phyloP scores from a whole-genome alignment of 352 stramenopile species.

The Pythium volutum region DNA sequence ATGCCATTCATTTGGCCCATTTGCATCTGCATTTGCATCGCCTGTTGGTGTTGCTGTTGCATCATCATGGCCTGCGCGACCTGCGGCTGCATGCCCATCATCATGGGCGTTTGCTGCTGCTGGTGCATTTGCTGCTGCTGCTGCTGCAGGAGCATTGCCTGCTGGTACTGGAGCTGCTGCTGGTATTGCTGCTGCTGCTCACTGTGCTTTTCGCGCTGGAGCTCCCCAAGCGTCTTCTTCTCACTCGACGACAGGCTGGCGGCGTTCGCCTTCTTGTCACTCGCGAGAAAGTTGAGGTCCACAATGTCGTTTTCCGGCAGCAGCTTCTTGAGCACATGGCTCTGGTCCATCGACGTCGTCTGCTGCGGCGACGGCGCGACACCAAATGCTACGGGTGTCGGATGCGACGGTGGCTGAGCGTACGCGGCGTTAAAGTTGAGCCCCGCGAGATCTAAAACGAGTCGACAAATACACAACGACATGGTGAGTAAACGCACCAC shows the following conservation, averaged over 20 bases:
- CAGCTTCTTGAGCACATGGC: slow-evolving; percentile 40
- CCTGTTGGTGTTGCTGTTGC: slow-evolving; percentile 28
- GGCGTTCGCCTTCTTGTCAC: no score
- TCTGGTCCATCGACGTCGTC: not conserved
- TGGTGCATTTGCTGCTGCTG: slow-evolving; percentile 27
- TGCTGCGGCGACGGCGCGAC: slow-evolving; percentile 9
- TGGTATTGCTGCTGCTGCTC: slow-evolving; percentile 34
- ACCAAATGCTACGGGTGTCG: slow-evolving; percentile 15
- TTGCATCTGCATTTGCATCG: slow-evolving; percentile 38
- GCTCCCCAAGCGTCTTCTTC: slow-evolving; percentile 48
- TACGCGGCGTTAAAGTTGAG: slow-evolving; percentile 38
- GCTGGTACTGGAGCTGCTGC: slow-evolving; percentile 2
- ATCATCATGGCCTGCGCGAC: slow-evolving; percentile 28
- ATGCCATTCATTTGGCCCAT: slow-evolving; percentile 33
- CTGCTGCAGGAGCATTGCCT: slow-evolving; percentile 27
- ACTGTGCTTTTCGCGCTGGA: slow-evolving; percentile 43
- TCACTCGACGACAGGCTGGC: no score
- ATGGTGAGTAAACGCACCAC: no score
- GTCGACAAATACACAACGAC: no score
- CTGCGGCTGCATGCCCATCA: slow-evolving; percentile 22
- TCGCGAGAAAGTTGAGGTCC: slow-evolving; percentile 49
- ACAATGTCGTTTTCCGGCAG: slow-evolving; percentile 70
- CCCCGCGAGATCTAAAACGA: slow-evolving; percentile 52
- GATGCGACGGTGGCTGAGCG: slow-evolving; percentile 4
- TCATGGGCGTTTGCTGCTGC: slow-evolving; percentile 39